phyloP scores from a whole-genome alignment of 345 rosid genomes.

The Aurinia saxatilis region DNA sequence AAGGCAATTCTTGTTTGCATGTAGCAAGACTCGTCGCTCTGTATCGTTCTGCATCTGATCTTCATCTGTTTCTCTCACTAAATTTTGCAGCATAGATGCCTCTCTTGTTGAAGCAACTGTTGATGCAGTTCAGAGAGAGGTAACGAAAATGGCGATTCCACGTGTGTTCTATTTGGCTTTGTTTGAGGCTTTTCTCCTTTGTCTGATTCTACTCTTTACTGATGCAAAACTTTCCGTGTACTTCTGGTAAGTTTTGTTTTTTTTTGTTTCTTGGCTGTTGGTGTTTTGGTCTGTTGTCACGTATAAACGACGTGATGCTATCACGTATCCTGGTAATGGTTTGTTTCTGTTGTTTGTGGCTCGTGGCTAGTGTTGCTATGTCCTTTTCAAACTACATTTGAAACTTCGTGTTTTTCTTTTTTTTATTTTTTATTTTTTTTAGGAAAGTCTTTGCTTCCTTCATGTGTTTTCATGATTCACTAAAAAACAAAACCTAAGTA shows the following conservation, averaged over 20 bases:
- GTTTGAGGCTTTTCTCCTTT: neutral
- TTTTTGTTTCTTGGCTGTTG: neutral
- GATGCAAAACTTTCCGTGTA: neutral
- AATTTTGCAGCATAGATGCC: constrained; percentile 2
- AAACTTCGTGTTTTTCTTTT: too few species aligned
- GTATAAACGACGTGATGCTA: too few species aligned
- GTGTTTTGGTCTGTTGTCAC: neutral
- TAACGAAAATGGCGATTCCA: neutral
- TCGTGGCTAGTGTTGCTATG: too few species aligned
- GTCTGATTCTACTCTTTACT: neutral
- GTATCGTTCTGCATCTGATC: neutral
- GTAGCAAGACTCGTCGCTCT: neutral
- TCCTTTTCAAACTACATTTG: too few species aligned
- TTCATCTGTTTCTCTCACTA: neutral
- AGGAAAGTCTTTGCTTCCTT: too few species aligned
- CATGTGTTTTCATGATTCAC: too few species aligned
- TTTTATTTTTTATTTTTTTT: too few species aligned
- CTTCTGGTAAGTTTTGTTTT: neutral
- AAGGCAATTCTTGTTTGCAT: too few species aligned
- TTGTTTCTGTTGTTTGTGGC: too few species aligned
- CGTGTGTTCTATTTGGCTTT: neutral
- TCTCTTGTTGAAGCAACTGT: neutral
- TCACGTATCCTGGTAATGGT: too few species aligned
- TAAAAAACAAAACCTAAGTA: too few species aligned
- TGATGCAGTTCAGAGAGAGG: neutral